Evolutionary conservation across 345 rosid genomes (phyloP), one percentile per base, ranked within the genome.

Genomic region (Alliaria petiolata): DNA sequence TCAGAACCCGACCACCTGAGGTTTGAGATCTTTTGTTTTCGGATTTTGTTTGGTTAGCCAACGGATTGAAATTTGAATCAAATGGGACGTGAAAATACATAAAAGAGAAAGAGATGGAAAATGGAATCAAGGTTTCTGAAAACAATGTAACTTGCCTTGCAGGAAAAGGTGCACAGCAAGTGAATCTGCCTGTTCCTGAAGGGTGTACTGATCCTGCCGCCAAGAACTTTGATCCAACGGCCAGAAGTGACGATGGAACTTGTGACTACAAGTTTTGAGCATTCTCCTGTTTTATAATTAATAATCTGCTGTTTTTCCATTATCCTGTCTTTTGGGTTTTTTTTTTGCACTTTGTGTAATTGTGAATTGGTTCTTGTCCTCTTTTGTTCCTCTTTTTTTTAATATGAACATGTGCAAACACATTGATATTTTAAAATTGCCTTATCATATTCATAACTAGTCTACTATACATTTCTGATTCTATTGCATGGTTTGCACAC

Each of bases 221-320:
- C 8, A 4, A 17, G 4, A 89, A 93, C 87, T 91, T 75, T 74
- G 97, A 93, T 78, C 97, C 98, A 49, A 89, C 95, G 8, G 96
- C 95, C 6, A 86, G 99, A 78, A 91, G 93, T 81, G 97, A 95
- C 50, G 95, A 95, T 83, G 97, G 97, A 76, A 95, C 80, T 79
- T 89, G 97, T 78, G 61, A 8, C 36, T 95, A 87, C 74, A 50
- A 70, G 47, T 76, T 75, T 69, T 75, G 74, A 75, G 78, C 51
- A n/a, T 36, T 51, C 46, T 59, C 71, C 45, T 67, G 17, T 55
- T 10, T 31, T 22, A 22, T 22, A 3, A 16, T 55, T 46, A 17
- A 25, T 65, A 60, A 51, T 66, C n/a, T 66, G 54, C 47, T 60
- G 75, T 70, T 38, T 60, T 60, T 13, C 30, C 40, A 59, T 39